Conservation (phyloP, 345 rosid genomes). For the Eucalyptus melliodora region DNA sequence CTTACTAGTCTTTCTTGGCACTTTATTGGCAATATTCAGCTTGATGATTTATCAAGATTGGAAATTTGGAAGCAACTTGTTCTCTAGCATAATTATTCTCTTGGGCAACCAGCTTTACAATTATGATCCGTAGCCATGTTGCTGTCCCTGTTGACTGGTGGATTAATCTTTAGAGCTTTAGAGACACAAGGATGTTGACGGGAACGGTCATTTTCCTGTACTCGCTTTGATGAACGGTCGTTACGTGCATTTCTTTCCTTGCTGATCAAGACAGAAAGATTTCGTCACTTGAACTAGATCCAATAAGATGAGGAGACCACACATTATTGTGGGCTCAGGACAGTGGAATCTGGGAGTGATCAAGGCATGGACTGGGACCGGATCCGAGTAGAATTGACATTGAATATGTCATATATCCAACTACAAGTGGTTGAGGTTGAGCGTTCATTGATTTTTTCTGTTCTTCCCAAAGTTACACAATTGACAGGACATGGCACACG, state of each 20-base stretch:
- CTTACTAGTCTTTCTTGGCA: not conserved
- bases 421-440: not conserved
- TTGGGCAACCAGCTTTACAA: not conserved
- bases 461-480: not conserved
- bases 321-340: not conserved
- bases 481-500: not conserved
- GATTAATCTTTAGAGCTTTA: not conserved
- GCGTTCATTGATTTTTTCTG: not conserved
- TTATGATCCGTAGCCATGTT: not conserved
- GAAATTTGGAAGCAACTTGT: not conserved
- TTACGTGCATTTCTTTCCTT: not conserved
- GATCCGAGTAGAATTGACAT: not conserved
- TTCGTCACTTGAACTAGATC: not conserved
- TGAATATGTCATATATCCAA: not conserved
- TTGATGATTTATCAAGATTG: not conserved
- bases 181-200: not conserved
- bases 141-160: not conserved
- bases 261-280: not conserved
- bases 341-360: not conserved
- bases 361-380: not conserved
- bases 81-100: not conserved
- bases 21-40: not conserved
- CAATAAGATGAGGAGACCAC: not conserved
- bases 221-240: not conserved
- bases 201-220: not conserved